These are phyloP conservation scores for Rugosomyces carneus DNA, from an alignment of 1,284 basidiomycete species.

Conservation along the genomic window DNA sequence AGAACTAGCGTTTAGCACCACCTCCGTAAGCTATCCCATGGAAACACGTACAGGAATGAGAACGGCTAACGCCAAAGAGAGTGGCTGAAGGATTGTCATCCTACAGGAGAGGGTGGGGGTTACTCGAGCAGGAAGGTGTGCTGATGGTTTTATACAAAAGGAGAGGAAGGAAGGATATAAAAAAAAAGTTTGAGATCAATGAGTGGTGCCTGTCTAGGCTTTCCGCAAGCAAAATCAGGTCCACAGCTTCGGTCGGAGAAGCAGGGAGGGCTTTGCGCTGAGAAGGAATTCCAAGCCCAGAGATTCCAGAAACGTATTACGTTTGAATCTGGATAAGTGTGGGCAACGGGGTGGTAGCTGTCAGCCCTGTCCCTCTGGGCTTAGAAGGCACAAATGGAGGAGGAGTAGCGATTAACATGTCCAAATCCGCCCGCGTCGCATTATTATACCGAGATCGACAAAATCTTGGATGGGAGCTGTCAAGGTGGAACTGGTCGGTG, in stretches of 20 bases:
- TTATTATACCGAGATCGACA: slow-evolving; percentile 11
- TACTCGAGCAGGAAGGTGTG: slow-evolving; percentile 1
- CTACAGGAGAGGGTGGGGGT: slow-evolving; percentile 6
- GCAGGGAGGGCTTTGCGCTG: slow-evolving; percentile 12
- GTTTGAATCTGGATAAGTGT: slow-evolving; percentile 8
- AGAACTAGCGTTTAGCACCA: not conserved
- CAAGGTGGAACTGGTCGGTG: slow-evolving; percentile 6
- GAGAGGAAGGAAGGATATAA: not conserved
- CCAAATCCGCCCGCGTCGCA: slow-evolving; percentile 13
- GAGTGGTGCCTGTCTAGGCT: slow-evolving; percentile 13
- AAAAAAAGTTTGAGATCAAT: slow-evolving; percentile 14
- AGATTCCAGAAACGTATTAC: slow-evolving; percentile 18
- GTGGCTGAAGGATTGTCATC: slow-evolving; percentile 25
- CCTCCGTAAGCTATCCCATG: slow-evolving; percentile 1
- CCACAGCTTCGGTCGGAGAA: slow-evolving; percentile 11
- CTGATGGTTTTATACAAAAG: slow-evolving; percentile 17
- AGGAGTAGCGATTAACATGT: slow-evolving; percentile 6
- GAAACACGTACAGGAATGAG: slow-evolving; percentile 29
- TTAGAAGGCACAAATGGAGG: slow-evolving; percentile 16
- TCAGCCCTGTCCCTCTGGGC: slow-evolving; percentile 2
- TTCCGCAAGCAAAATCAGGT: slow-evolving; percentile 10
- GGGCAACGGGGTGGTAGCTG: not conserved
- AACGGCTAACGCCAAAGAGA: slow-evolving; percentile 28
- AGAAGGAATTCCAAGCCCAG: slow-evolving; percentile 13
- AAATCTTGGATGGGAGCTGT: slow-evolving; percentile 15